Conservation (phyloP, 768 basidiomycete genomes). For the Suillus subalutaceus region DNA sequence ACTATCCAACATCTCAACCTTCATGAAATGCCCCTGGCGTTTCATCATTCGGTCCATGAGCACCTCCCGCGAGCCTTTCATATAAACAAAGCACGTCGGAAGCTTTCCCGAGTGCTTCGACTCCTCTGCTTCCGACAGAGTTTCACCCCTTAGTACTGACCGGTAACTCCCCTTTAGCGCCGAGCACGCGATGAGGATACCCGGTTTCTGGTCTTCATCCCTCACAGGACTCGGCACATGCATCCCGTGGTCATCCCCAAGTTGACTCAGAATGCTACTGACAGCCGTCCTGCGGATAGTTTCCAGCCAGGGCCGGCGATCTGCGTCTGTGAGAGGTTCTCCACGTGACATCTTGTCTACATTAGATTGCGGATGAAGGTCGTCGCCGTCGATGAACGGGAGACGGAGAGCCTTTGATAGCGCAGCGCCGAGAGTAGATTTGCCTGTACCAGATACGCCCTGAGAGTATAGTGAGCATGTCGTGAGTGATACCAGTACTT, state of each 20-base stretch:
- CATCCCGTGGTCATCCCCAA: conserved; percentile 26
- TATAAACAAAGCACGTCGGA: conserved; percentile 80
- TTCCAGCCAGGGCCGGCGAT: conserved; percentile 87
- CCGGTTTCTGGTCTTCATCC: conserved; percentile 28
- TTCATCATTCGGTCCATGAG: conserved; percentile 65
- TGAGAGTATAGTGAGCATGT: conserved; percentile 26
- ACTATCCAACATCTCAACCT: conserved; percentile 77
- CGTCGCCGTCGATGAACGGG: conserved; percentile 90
- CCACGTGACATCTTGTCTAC: conserved; percentile 88
- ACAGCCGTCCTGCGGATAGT: conserved; percentile 66
- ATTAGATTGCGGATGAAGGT: conserved; percentile 81
- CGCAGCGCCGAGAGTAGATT: conserved; percentile 67
- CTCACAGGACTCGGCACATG: conserved; percentile 13
- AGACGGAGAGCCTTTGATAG: conserved; percentile 63
- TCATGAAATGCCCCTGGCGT: conserved; percentile 82
- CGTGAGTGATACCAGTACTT: neutral
- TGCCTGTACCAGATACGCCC: conserved; percentile 80
- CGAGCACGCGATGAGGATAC: conserved; percentile 87
- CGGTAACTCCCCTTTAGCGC: conserved; percentile 83
- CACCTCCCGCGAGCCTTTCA: conserved; percentile 59
- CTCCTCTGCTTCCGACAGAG: conserved; percentile 18
- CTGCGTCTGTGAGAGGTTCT: conserved; percentile 74
- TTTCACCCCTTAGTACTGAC: conserved; percentile 66
- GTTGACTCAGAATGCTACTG: conserved; percentile 21
- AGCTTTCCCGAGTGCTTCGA: conserved; percentile 34